These are phyloP conservation scores for Coniochaeta prunicola DNA, from an alignment of 2,329 filamentous ascomycete genomes.

Conservation along the genomic window DNA sequence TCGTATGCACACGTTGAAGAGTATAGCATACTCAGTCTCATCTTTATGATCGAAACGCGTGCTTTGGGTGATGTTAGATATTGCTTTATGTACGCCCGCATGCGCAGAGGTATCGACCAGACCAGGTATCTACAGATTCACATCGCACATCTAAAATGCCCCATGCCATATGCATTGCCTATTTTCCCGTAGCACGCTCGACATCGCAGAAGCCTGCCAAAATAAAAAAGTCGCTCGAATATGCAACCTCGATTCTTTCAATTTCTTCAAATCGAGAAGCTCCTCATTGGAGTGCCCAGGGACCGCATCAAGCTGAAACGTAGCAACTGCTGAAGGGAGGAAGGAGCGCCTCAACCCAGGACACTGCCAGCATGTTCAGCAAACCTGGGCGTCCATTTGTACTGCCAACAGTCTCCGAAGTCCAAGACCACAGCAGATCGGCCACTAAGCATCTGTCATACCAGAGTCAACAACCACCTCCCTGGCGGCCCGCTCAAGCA, in stretches of 20 bases:
- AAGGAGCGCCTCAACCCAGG: not conserved
- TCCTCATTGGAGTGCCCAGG: too few species aligned
- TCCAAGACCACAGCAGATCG: too few species aligned
- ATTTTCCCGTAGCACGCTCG: not conserved
- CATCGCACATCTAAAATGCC: not conserved
- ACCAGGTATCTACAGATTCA: not conserved
- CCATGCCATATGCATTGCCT: not conserved
- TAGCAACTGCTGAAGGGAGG: not conserved
- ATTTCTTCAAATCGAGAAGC: not conserved
- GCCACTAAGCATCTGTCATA: too few species aligned
- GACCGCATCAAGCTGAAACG: too few species aligned
- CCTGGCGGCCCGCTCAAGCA: not conserved
- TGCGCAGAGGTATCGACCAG: not conserved
- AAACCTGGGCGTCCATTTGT: too few species aligned
- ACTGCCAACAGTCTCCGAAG: too few species aligned
- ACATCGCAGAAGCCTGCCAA: not conserved
- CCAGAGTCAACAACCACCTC: not conserved
- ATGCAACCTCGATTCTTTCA: not conserved
- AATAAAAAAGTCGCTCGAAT: not conserved
- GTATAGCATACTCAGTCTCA: too few species aligned
- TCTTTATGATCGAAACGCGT: not conserved
- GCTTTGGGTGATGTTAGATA: not conserved
- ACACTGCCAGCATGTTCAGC: too few species aligned
- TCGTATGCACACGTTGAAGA: too few species aligned
- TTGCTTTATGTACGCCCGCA: not conserved